Evolutionary conservation across 176 grass and related monocot species (phyloP), one percentile per base, ranked within the genome.

Genomic region (Microstegium vimineum): DNA sequence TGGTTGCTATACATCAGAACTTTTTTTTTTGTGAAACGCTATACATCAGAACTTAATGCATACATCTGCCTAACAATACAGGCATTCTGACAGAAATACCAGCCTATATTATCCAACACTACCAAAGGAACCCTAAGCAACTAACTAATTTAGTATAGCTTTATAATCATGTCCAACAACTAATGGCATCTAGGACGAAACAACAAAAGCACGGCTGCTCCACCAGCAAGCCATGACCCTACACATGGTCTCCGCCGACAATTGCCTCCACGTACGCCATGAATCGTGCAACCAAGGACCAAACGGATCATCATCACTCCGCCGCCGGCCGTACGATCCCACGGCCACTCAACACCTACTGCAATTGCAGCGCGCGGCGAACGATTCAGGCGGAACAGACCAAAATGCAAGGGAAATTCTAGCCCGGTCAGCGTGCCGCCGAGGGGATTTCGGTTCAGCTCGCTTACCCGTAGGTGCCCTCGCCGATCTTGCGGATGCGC

Each of bases 401-500:
- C 14, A 18, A 13, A 80, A 81, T 63, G 77, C 23, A 17, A 51
- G 65, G 7, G 13, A 1, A 81, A 69, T 38, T 57, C 45, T 27
- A 49, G 20, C 10, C 43, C 13, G 8, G 63, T 10, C 64, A 38
- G 64, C 43, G n/a, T n/a, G 30, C 18, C 10, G 65, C 45, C 2
- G 34, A 69, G 32, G 64, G 45, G 64, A 38, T 30, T 69, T 69
- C 46, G 34, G 32, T 4, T 40, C 13, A 57, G 46, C 33, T 34
- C 32, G 77, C 83, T 71, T 73, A 92, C 86, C 90, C 90, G 40
- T 86, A 94, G 18, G 89, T 94, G 89, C 92, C 92, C 90, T 94
- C 92, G 59, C 92, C 92, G 62, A 94, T 94, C 89, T 94, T 90
- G 83, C 90, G 89, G 83, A 94, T 91, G 79, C 90, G 87, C 86